Evolutionary conservation across 192 early-diverging fungal genomes (phyloP).

Genomic region (Allomyces macrogynus): DNA sequence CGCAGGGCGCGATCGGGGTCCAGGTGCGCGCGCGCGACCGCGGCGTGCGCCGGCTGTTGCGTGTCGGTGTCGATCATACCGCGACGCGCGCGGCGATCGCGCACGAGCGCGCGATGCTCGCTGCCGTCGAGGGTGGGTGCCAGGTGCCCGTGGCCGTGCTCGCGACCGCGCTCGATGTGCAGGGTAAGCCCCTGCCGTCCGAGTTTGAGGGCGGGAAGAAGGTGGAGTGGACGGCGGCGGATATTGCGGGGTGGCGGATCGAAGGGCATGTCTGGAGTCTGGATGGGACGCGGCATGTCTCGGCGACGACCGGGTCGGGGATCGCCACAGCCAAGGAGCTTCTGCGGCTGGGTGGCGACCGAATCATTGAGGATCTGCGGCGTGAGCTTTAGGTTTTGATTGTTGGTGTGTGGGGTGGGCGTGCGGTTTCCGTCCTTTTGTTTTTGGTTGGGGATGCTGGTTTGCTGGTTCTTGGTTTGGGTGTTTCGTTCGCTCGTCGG

Average conservation of each 20-base stretch:
- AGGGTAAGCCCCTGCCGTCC: neutral
- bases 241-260: neutral
- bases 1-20: constrained; percentile 65
- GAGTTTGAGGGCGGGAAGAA: neutral
- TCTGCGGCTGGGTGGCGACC: neutral
- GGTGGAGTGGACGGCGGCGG: too few relatives aligned
- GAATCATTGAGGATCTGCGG: neutral
- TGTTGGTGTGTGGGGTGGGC: too few relatives aligned
- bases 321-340: neutral
- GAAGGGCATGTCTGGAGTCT: neutral
- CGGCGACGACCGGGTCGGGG: neutral
- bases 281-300: neutral
- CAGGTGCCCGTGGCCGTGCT: constrained; percentile 80
- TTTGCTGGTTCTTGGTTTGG: too few relatives aligned
- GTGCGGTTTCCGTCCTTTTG: too few relatives aligned
- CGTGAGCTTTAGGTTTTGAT: too few relatives aligned
- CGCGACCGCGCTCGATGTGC: constrained; percentile 10
- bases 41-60: constrained; percentile 24
- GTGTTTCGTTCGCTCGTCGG: too few relatives aligned
- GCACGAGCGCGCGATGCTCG: neutral
- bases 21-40: constrained; percentile 55
- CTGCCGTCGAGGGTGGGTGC: constrained; percentile 78
- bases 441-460: too few relatives aligned
- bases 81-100: constrained; percentile 40
- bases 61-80: constrained; percentile 60